These are phyloP conservation scores for Citrus inodora DNA, from an alignment of 345 rosid genomes.

Conservation along the genomic window DNA sequence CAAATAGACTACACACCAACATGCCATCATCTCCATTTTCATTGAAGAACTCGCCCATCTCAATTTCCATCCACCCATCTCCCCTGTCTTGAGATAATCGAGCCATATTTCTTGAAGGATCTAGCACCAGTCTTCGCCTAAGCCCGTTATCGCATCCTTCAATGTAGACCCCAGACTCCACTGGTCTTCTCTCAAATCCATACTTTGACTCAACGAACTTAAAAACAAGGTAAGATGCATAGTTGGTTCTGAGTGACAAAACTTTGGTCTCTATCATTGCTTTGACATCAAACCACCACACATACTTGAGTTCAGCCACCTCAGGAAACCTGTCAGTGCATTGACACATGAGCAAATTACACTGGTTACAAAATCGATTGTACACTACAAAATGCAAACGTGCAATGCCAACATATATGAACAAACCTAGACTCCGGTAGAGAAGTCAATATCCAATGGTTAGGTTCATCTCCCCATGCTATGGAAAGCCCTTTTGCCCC, in stretches of 20 bases:
- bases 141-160: no score
- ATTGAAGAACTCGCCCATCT: not conserved
- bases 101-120: not conserved
- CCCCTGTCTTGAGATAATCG: constrained; percentile 14
- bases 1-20: constrained; percentile 19
- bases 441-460: constrained; percentile 24
- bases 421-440: constrained; percentile 22
- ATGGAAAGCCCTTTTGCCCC: constrained; percentile 29
- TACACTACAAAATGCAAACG: not conserved
- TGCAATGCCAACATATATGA: not conserved
- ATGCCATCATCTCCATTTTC: constrained; percentile 28
- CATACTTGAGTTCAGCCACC: constrained; percentile 20
- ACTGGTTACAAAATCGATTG: not conserved
- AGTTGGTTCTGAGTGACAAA: no score
- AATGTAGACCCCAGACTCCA: no score
- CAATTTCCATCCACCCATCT: constrained; percentile 45
- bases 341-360: not conserved
- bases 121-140: not conserved
- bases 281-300: constrained; percentile 13
- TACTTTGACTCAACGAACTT: no score
- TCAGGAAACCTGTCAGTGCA: constrained; percentile 20
- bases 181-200: no score
- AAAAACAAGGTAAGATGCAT: no score
- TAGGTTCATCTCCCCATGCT: constrained; percentile 24
- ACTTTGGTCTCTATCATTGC: constrained; percentile 8